Base-by-base conservation (phyloP, 2,329 filamentous ascomycete species). In the Arthrobotrys iridis region DNA sequence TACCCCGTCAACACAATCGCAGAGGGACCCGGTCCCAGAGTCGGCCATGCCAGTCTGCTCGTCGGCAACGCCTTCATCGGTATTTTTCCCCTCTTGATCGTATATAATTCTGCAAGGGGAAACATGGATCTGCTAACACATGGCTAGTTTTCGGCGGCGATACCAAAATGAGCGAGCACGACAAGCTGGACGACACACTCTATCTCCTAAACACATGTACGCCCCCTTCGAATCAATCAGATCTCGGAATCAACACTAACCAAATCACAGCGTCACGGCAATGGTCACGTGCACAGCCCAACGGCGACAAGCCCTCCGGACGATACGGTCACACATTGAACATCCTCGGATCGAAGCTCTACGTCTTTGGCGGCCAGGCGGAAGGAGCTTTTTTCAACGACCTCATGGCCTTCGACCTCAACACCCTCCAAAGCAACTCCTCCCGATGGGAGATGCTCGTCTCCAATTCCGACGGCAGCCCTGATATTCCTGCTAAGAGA, bases 331-430 rank as follows among this genome's bases (percentile, higher is more conserved):
- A 99, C 82, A 96, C 95, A 0, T 83, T 99, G 76, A 99, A 98
- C 81, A 98, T 99, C 41, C 84, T 99, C 1, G 94, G 94, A 24
- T 98, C 95, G 74, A 98, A 96, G 81, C 94, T 99, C 45, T 99
- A 93, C 83, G 91, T 99, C 28, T 99, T 99, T 81, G 95, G 95
- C 81, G 95, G 95, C 58, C 95, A 99, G 80, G 94, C 98, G 0
- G 95, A 99, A 81, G 95, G 94, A 3, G 93, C 90, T 81, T 99
- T 99, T 81, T 98, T 99, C 88, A 99, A 99, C 80, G 95, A 99
- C 80, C 85, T 99, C 13, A 88, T 96, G 30, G 93, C 93, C 7
- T 99, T 99, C 80, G 96, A 99, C 81, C 84, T 99, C 62, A 99
- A 99, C 80, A 93, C 95, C 72, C 85, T 99, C 13, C 95, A 98